Conservation (phyloP, 176 grass and related monocot genomes). For the Oryza australiensis region DNA sequence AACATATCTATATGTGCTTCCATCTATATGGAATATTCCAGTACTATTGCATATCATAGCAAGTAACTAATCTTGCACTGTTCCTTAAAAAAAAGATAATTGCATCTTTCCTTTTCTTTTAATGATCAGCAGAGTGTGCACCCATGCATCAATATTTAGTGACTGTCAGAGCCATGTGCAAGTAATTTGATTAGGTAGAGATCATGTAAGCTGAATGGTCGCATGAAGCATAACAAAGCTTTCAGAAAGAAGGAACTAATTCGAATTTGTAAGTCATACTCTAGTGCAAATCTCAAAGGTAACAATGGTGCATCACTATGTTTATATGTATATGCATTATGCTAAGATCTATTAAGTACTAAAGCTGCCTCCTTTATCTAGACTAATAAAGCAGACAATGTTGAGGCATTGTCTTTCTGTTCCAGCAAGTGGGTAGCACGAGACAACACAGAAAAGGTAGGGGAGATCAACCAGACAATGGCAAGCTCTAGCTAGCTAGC, state of each 20-base stretch:
- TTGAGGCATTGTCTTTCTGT: background rate
- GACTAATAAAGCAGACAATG: conserved; percentile 5
- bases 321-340: background rate
- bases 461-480: background rate
- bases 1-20: background rate
- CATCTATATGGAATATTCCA: conserved; percentile 19
- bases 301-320: background rate
- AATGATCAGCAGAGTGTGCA: background rate
- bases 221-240: background rate
- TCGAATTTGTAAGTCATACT: conserved; percentile 4
- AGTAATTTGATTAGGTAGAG: no score
- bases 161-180: no score
- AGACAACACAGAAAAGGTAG: background rate
- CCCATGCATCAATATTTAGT: no score
- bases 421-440: conserved; percentile 35
- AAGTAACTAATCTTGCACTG: background rate
- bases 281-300: background rate
- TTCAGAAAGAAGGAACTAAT: conserved; percentile 27
- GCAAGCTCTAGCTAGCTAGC: background rate
- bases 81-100: no score
- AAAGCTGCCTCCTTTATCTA: conserved; percentile 19
- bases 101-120: conserved; percentile 14
- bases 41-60: background rate
- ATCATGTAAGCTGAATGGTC: background rate
- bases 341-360: background rate